Base-by-base conservation (phyloP, 1,284 basidiomycete species). In the Inonotus hispidus region DNA sequence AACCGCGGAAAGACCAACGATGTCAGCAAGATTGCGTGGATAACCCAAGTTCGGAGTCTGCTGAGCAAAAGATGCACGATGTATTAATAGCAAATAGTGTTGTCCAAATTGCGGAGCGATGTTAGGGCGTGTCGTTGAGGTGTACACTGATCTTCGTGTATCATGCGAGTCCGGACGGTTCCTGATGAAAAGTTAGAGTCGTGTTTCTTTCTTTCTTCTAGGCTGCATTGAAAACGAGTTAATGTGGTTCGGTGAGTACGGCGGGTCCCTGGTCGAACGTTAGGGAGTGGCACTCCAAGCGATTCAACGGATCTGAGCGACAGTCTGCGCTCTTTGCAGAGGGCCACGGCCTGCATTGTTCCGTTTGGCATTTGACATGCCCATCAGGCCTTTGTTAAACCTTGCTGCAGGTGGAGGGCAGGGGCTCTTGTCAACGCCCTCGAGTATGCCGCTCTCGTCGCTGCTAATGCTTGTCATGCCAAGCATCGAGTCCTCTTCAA, bases 371-470 rank as follows among this genome's bases (percentile, higher is more conserved):
- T 56, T 56, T 19, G 61, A 43, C 56, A 62, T 49, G 14, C 50
- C 53, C 47, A 64, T 53, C 21, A 52, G 11, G 25, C 45, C 52
- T 11, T 32, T 27, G 27, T 46, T 57, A 2, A 43, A 16, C 53
- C 38, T 60, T 19, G 62, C 58, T 4, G 77, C 82, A 11, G 87
- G 84, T 41, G 88, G 87, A 13, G 89, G 90, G 73, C 89, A 92
- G 1, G 90, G 90, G 67, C 89, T 91, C 68, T 90, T 88, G 16
- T 87, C 88, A 55, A 90, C 73, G 66, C 90, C 88, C 21, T 62
- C 53, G 14, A 60, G 16, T 6, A 58, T 37, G 25, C 53, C 41
- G 8, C 82, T 83, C 55, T 90, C 88, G 50, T 90, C 88, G 32
- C 81, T 82, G 55, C 50, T 52, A 5, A 52, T 27, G 50, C 81